Percentiles rank a stretch among this genome's conserved stretches.
Conservation (phyloP, 768 basidiomycete species). For the Mycena vitilis region DNA sequence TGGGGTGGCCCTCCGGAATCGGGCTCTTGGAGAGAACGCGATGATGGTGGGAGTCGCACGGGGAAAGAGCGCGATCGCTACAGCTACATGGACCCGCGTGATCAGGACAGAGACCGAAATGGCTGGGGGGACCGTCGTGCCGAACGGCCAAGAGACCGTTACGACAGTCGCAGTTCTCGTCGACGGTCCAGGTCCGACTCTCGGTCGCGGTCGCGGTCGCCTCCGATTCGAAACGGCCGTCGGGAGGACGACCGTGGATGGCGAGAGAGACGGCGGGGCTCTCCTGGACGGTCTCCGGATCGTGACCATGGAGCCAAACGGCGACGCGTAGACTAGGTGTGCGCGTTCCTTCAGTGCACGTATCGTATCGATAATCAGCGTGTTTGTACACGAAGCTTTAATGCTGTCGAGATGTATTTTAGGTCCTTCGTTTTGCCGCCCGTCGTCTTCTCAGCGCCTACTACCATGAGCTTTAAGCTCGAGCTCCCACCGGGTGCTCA, state of each 20-base stretch:
- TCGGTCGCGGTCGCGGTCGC: constrained; percentile 47
- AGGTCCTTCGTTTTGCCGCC: constrained; percentile 25
- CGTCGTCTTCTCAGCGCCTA: constrained; percentile 24
- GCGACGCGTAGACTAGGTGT: constrained; percentile 63
- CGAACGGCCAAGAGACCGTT: constrained; percentile 38
- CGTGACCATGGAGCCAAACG: constrained; percentile 60
- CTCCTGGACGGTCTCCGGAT: constrained; percentile 43
- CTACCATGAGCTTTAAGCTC: constrained; percentile 15
- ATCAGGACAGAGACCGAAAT: constrained; percentile 37
- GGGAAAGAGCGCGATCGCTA: constrained; percentile 37
- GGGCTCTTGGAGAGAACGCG: constrained; percentile 51
- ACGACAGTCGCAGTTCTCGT: constrained; percentile 42
- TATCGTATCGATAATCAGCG: constrained; percentile 31
- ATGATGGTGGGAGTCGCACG: constrained; percentile 33
- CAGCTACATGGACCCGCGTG: constrained; percentile 35
- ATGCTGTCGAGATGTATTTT: constrained; percentile 34
- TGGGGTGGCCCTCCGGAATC: constrained; percentile 47
- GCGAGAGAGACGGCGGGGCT: constrained; percentile 47
- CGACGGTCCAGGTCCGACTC: constrained; percentile 43
- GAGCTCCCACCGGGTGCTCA: not conserved
- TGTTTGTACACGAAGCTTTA: constrained; percentile 29
- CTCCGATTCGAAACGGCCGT: constrained; percentile 37
- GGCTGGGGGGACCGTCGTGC: constrained; percentile 44
- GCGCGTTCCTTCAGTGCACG: constrained; percentile 21
- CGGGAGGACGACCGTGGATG: constrained; percentile 39